phyloP scores from a whole-genome alignment of 306 rosid species.

The Ormosia semicastrata region DNA sequence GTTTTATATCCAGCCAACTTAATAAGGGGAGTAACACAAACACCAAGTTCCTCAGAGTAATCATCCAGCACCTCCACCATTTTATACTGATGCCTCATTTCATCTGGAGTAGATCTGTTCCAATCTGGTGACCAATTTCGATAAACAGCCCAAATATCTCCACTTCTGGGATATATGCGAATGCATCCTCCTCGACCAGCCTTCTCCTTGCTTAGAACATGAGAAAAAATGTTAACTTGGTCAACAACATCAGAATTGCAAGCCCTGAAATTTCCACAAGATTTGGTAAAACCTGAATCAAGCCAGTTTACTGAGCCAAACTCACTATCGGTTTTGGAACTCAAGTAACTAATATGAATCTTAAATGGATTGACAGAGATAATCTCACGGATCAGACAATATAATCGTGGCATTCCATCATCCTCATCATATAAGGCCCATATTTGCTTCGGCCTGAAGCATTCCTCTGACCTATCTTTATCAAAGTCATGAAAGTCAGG shows the following conservation, averaged over 20 bases:
- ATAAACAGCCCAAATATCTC: constrained; percentile 94
- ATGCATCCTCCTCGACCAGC: constrained; percentile 96
- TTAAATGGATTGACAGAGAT: constrained; percentile 82
- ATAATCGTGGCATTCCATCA: constrained; percentile 98
- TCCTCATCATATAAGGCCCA: constrained; percentile 99
- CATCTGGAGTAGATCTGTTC: constrained; percentile 85
- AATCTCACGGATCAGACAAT: constrained; percentile 92
- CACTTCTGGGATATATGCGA: constrained; percentile 78
- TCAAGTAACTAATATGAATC: constrained; percentile 79
- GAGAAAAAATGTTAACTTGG: constrained; percentile 91
- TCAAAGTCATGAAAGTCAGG: constrained; percentile 97
- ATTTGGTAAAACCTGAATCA: constrained; percentile 88
- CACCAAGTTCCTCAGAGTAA: constrained; percentile 92
- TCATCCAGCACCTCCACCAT: constrained; percentile 97
- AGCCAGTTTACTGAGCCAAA: constrained; percentile 88
- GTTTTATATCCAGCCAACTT: constrained; percentile 87
- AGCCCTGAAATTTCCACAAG: constrained; percentile 95
- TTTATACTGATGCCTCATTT: constrained; percentile 86
- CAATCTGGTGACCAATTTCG: constrained; percentile 83
- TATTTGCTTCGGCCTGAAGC: constrained; percentile 95
- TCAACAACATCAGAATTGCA: constrained; percentile 75
- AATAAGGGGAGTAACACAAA: constrained; percentile 76
- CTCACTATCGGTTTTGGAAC: constrained; percentile 87
- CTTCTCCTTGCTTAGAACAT: constrained; percentile 67
- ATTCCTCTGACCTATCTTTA: constrained; percentile 87